Percentiles rank a stretch among this genome's conserved stretches.
Conservation (phyloP, 1,284 basidiomycete species). For the Trametes hirsuta region DNA sequence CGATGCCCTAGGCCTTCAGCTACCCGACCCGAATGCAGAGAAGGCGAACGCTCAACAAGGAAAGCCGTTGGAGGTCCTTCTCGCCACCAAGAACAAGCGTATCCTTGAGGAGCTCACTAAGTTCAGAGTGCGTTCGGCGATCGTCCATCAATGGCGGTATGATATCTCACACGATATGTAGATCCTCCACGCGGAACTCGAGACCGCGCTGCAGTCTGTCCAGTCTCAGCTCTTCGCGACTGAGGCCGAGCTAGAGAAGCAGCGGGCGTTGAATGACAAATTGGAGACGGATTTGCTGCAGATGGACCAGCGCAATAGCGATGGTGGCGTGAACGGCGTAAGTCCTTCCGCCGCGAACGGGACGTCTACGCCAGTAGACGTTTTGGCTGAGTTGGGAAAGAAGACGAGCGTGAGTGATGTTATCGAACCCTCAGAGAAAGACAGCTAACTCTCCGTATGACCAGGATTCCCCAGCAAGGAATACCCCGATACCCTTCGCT, state of each 20-base stretch:
- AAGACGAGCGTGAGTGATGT: conserved; percentile 38
- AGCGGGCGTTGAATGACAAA: conserved; percentile 82
- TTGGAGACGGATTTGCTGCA: conserved; percentile 90
- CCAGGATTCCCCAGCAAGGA: conserved; percentile 50
- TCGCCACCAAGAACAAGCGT: conserved; percentile 93
- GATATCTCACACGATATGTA: conserved; percentile 39
- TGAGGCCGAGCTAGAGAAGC: conserved; percentile 73
- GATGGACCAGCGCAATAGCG: conserved; percentile 61
- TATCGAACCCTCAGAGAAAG: background rate
- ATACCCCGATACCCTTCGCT: conserved; percentile 69
- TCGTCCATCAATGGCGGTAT: conserved; percentile 32
- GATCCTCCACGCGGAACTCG: conserved; percentile 84
- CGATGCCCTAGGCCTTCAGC: conserved; percentile 54
- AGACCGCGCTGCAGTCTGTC: conserved; percentile 62
- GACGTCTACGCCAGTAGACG: conserved; percentile 33
- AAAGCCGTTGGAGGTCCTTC: conserved; percentile 86
- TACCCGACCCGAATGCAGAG: conserved; percentile 87
- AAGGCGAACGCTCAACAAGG: conserved; percentile 77
- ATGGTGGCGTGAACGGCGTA: conserved; percentile 23
- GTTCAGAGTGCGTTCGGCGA: conserved; percentile 42
- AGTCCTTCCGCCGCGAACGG: conserved; percentile 21
- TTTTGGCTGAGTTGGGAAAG: conserved; percentile 74
- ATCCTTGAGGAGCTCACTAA: conserved; percentile 94
- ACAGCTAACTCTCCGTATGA: background rate
- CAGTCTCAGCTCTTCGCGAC: conserved; percentile 64